Conservation (phyloP, 371 early-diverging fungal genomes). For the Sporodiniella umbellata region DNA sequence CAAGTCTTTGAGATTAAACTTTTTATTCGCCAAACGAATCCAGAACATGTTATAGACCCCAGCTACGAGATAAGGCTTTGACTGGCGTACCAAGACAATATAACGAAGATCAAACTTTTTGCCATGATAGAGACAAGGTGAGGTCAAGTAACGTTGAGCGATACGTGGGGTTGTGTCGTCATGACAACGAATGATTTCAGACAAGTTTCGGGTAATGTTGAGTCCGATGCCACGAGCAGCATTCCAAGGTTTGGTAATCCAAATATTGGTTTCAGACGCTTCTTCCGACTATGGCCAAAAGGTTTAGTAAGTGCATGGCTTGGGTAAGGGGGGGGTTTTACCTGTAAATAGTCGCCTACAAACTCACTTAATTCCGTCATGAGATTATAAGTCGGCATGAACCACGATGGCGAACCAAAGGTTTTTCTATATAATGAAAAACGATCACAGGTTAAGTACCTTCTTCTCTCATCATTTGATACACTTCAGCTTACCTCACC, state of each 20-base stretch:
- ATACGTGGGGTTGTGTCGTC: slow-evolving; percentile 51
- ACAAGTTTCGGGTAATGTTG: slow-evolving; percentile 43
- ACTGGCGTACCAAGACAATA: slow-evolving; percentile 50
- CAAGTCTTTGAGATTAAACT: slow-evolving; percentile 38
- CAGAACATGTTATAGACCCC: slow-evolving; percentile 60
- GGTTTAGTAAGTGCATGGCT: too few relatives aligned
- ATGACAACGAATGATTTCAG: slow-evolving; percentile 48
- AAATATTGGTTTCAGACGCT: slow-evolving; percentile 38
- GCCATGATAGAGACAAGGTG: slow-evolving; percentile 57
- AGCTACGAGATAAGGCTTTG: slow-evolving; percentile 37
- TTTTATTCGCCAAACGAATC: slow-evolving; percentile 60
- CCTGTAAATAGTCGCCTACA: slow-evolving; percentile 48
- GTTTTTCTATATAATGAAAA: slow-evolving; percentile 18
- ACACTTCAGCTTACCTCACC: slow-evolving; percentile 47
- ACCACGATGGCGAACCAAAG: slow-evolving; percentile 50
- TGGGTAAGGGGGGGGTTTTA: not conserved
- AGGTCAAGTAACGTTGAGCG: slow-evolving; percentile 49
- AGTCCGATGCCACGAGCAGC: slow-evolving; percentile 46
- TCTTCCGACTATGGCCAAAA: slow-evolving; percentile 18
- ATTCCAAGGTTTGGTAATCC: slow-evolving; percentile 61
- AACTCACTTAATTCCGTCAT: slow-evolving; percentile 43
- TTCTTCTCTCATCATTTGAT: not conserved
- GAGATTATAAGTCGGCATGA: slow-evolving; percentile 48
- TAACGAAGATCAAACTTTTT: slow-evolving; percentile 61
- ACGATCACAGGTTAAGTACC: slow-evolving; percentile 12